A percentile compares a stretch with the other conserved stretches of the same genome.
phyloP scores from a whole-genome alignment of 768 basidiomycete genomes.

The Mycena belliarum region DNA sequence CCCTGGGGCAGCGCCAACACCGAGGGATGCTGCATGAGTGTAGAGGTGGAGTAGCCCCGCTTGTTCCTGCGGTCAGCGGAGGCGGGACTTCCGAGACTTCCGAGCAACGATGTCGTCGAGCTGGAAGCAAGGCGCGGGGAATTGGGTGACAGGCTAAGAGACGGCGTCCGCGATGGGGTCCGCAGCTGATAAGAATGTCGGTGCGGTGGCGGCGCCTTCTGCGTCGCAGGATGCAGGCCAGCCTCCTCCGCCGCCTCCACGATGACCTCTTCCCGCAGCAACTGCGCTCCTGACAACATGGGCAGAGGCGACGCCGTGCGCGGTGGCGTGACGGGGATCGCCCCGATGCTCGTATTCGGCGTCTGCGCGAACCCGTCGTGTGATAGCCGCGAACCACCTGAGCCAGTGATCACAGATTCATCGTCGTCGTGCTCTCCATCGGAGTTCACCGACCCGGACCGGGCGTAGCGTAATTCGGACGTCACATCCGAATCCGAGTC shows the following conservation, averaged over 20 bases:
- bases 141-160: neutral
- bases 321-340: slow-evolving; percentile 25
- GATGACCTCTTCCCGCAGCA: slow-evolving; percentile 20
- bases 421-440: slow-evolving; percentile 21
- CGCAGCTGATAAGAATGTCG: slow-evolving; percentile 18
- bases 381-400: slow-evolving; percentile 16
- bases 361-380: slow-evolving; percentile 19
- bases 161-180: too few species aligned
- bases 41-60: slow-evolving; percentile 19
- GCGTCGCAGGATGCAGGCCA: slow-evolving; percentile 17
- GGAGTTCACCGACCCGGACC: neutral
- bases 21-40: slow-evolving; percentile 2
- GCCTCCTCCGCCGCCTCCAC: slow-evolving; percentile 23
- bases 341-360: slow-evolving; percentile 19
- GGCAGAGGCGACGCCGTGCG: slow-evolving; percentile 27
- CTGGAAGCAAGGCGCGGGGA: neutral
- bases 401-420: slow-evolving; percentile 17
- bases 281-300: slow-evolving; percentile 9
- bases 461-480: slow-evolving; percentile 25
- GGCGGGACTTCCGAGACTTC: neutral
- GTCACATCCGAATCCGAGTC: slow-evolving; percentile 30
- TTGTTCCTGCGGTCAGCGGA: slow-evolving; percentile 2
- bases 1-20: neutral
- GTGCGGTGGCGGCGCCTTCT: slow-evolving; percentile 16
- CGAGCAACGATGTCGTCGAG: slow-evolving; percentile 7